Percentiles rank a stretch among this genome's conserved stretches.
Evolutionary conservation across 2,329 filamentous ascomycete genomes (phyloP).

Genomic region (Hymenoscyphus infarciens): DNA sequence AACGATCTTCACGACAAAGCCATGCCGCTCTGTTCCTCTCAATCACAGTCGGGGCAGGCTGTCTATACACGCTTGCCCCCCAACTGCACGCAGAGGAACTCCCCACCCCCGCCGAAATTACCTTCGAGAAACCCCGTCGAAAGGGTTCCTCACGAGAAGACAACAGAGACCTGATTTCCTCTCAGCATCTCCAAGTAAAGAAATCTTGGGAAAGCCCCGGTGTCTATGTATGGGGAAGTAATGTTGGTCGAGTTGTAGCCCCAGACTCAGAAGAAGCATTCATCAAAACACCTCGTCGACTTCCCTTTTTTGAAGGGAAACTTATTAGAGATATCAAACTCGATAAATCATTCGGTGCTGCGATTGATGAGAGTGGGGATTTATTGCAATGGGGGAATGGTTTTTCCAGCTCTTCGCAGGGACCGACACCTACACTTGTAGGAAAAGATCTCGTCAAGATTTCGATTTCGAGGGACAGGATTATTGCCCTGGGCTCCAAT

Average conservation of each 20-base stretch:
- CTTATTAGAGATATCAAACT: slow-evolving; percentile 84
- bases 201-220: slow-evolving; percentile 78
- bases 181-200: slow-evolving; percentile 84
- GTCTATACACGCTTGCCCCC: slow-evolving; percentile 28
- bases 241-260: slow-evolving; percentile 78
- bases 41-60: slow-evolving; percentile 24
- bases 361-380: slow-evolving; percentile 83
- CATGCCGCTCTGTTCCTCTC: slow-evolving; percentile 25
- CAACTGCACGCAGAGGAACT: slow-evolving; percentile 30
- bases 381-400: slow-evolving; percentile 86
- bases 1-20: slow-evolving; percentile 7
- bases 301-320: slow-evolving; percentile 79
- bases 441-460: slow-evolving; percentile 80
- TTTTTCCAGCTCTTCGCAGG: slow-evolving; percentile 61
- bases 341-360: slow-evolving; percentile 76
- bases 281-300: slow-evolving; percentile 75
- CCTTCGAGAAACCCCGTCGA: slow-evolving; percentile 64
- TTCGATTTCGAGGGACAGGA: slow-evolving; percentile 74
- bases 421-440: slow-evolving; percentile 67
- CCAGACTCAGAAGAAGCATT: slow-evolving; percentile 73
- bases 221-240: slow-evolving; percentile 92
- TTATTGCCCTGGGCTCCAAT: slow-evolving; percentile 71
- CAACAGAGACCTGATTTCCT: slow-evolving; percentile 71
- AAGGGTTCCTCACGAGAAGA: slow-evolving; percentile 63
- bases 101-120: slow-evolving; percentile 47